Evolutionary conservation across 108 stramenopile genomes (phyloP).

Genomic region (Chaetoceros tenuissimus): DNA sequence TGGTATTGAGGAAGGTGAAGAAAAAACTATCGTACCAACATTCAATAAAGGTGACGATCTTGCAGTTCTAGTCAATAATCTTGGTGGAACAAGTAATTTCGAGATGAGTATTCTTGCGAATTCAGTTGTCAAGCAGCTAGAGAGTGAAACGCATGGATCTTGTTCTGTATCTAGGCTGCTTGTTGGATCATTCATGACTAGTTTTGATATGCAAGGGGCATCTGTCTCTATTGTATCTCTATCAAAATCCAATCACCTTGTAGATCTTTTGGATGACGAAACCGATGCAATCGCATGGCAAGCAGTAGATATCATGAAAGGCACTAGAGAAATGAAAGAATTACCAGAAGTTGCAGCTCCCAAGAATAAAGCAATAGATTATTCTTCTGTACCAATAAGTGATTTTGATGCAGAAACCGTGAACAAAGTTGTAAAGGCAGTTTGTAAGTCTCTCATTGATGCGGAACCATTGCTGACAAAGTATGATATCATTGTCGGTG

Average conservation of each 20-base stretch:
- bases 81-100: conserved; percentile 90
- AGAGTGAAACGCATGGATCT: conserved; percentile 15
- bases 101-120: conserved; percentile 86
- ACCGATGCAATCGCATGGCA: conserved; percentile 85
- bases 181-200: conserved; percentile 91
- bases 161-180: conserved; percentile 60
- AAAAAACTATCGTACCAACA: conserved; percentile 36
- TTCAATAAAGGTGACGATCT: conserved; percentile 60
- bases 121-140: conserved; percentile 44
- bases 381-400: neutral
- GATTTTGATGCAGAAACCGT: conserved; percentile 24
- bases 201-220: conserved; percentile 95
- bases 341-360: neutral
- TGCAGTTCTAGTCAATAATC: conserved; percentile 86
- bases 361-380: neutral
- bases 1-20: conserved; percentile 33
- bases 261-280: conserved; percentile 60
- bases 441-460: conserved; percentile 48
- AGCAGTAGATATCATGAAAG: conserved; percentile 41
- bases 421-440: conserved; percentile 27
- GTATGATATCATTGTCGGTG: conserved; percentile 91
- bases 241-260: conserved; percentile 23
- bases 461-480: conserved; percentile 78
- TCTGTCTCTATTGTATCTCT: conserved; percentile 78
- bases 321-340: neutral